Base-by-base conservation (phyloP, 2,329 filamentous ascomycete species). In the Calonectria ilicicola region DNA sequence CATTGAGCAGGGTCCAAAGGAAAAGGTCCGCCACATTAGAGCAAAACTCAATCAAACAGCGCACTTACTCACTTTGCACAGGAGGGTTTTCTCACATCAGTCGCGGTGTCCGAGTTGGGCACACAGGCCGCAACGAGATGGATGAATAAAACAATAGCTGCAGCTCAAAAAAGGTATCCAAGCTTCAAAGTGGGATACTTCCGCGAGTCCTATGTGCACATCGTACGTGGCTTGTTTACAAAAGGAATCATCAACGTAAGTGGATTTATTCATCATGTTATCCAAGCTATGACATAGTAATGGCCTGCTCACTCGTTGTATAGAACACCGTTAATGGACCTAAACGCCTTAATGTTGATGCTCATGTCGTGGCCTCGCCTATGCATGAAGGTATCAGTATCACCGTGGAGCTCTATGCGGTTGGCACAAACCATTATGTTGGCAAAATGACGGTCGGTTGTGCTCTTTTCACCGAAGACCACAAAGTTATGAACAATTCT, bases 241-340 rank as follows among this genome's bases (percentile, higher is more conserved):
- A 65, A 38, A 29, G 79, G 79, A n/a, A 60, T 79, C 5, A 40
- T 74, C 3, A 74, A 79, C 29, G 80, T 79, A 76, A 46, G 76
- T 63, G 12, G 27, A 29, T n/a, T n/a, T 14, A 19, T 17, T 35
- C 46, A 40, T 14, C 23, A 10, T 12, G 21, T 9, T 12, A 35
- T n/a, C n/a, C 7, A 19, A 6, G 23, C 19, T 3, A 15, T 17
- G 12, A 5, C 32, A 9, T 21, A 32, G 15, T 46, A 12, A 26
- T 14, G 4, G 9, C 15, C 3, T 21, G 15, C 49, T 69, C 17
- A 69, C 58, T 6, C 9, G 10, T 10, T 6, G 23, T 19, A 29
- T 23, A 83, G 80, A 46, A 75, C 67, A 82, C 80, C 10, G 58
- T 77, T n/a, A 72, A 75, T 1, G 80, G 81, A 1, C 65, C 64